phyloP scores from a whole-genome alignment of 139 green algal genomes.

The Haematococcus lacustris region DNA sequence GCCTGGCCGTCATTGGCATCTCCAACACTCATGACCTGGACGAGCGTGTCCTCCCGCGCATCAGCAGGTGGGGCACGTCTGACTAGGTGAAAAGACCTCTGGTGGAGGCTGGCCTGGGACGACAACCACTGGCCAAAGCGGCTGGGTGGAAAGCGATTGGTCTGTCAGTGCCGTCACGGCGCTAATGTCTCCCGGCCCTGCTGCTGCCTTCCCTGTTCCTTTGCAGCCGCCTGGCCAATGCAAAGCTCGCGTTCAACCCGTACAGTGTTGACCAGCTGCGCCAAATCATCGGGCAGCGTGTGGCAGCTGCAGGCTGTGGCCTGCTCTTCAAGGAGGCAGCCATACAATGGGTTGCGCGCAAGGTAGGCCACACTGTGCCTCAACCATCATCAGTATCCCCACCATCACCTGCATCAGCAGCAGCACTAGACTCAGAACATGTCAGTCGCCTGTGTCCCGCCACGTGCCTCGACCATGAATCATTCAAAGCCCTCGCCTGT shows the following conservation, averaged over 20 bases:
- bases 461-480: too few species aligned
- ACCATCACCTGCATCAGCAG: too few species aligned
- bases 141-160: too few species aligned
- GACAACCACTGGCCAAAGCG: too few species aligned
- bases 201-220: neutral
- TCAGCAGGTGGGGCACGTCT: slow-evolving; percentile 51
- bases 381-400: neutral
- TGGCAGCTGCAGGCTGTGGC: slow-evolving; percentile 33
- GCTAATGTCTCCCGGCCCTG: too few species aligned
- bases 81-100: too few species aligned
- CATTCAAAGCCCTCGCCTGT: too few species aligned
- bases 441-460: too few species aligned
- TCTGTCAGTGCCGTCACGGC: too few species aligned
- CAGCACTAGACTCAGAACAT: too few species aligned
- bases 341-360: slow-evolving; percentile 40
- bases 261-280: slow-evolving; percentile 67
- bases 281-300: slow-evolving; percentile 64
- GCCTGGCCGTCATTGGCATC: slow-evolving; percentile 85
- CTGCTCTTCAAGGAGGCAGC: slow-evolving; percentile 37
- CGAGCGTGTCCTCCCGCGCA: slow-evolving; percentile 85
- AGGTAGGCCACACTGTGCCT: slow-evolving; percentile 33
- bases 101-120: too few species aligned
- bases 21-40: slow-evolving; percentile 98
- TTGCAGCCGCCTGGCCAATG: slow-evolving; percentile 43
- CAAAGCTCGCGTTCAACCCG: slow-evolving; percentile 71